Evolutionary conservation across 768 basidiomycete genomes (phyloP).

Genomic region (Mycena maculata): DNA sequence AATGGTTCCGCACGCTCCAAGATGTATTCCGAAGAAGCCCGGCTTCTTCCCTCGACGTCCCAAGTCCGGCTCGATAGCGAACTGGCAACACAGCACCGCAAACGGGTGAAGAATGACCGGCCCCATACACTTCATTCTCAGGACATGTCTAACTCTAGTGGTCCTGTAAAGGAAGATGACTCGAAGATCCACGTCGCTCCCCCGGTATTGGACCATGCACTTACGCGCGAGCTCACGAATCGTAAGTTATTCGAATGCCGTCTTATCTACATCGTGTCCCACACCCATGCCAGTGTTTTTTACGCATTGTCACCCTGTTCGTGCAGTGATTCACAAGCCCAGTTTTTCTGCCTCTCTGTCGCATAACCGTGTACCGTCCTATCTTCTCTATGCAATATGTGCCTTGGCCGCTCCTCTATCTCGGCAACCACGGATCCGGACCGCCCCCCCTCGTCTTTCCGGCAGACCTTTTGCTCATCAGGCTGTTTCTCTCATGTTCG

Average conservation of each 20-base stretch:
- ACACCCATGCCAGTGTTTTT: conserved; percentile 73
- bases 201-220: conserved; percentile 65
- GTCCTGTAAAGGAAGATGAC: conserved; percentile 48
- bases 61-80: conserved; percentile 49
- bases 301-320: conserved; percentile 82
- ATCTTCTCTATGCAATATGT: conserved; percentile 80
- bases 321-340: conserved; percentile 82
- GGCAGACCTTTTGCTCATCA: conserved; percentile 60
- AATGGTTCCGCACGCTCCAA: conserved; percentile 21
- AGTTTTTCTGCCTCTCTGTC: conserved; percentile 76
- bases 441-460: conserved; percentile 49
- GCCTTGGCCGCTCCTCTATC: conserved; percentile 84
- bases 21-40: conserved; percentile 30
- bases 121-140: conserved; percentile 52
- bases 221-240: conserved; percentile 81
- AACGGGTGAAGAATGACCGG: conserved; percentile 61
- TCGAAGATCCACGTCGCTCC: conserved; percentile 55
- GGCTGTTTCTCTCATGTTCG: conserved; percentile 77
- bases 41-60: conserved; percentile 40
- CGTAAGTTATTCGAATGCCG: conserved; percentile 60
- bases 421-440: conserved; percentile 69
- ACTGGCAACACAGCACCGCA: conserved; percentile 53
- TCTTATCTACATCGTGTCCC: not conserved
- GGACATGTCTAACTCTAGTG: conserved; percentile 51
- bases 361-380: conserved; percentile 73